phyloP scores from a whole-genome alignment of 805 yeast genomes.

The Saturnispora mendoncae region DNA sequence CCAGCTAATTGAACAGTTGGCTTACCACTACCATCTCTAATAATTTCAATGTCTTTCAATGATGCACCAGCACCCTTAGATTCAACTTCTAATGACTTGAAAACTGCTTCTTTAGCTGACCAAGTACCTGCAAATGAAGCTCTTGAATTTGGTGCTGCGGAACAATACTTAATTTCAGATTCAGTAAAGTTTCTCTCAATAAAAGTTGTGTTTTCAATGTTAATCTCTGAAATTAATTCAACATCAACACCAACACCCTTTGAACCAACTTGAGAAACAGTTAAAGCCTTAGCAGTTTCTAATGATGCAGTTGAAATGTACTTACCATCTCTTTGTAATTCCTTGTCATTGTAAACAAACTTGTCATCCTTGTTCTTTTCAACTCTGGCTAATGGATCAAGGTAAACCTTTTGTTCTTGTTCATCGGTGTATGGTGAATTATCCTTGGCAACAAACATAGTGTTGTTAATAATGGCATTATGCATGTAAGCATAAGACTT shows the following conservation, averaged over 20 bases:
- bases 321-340: conserved; percentile 36
- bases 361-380: conserved; percentile 29
- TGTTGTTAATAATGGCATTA: conserved; percentile 83
- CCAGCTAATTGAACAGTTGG: conserved; percentile 78
- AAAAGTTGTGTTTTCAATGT: conserved; percentile 83
- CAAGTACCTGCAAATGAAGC: conserved; percentile 96
- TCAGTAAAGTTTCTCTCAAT: conserved; percentile 85
- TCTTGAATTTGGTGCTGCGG: conserved; percentile 61
- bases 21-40: conserved; percentile 63
- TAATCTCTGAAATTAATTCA: conserved; percentile 74
- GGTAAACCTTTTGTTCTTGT: conserved; percentile 81
- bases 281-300: conserved; percentile 57
- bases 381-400: conserved; percentile 90
- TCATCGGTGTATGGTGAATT: conserved; percentile 88
- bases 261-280: conserved; percentile 35
- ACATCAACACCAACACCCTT: conserved; percentile 95
- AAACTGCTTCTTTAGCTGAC: conserved; percentile 99
- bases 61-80: conserved; percentile 95
- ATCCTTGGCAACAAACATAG: conserved; percentile 87
- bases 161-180: conserved; percentile 72
- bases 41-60: conserved; percentile 81
- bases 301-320: conserved; percentile 42
- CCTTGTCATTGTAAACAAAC: conserved; percentile 40
- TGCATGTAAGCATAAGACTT: conserved; percentile 92
- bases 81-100: conserved; percentile 85